Evolutionary conservation across 768 basidiomycete genomes (phyloP).

Genomic region (Xerocomellus amylosporus): DNA sequence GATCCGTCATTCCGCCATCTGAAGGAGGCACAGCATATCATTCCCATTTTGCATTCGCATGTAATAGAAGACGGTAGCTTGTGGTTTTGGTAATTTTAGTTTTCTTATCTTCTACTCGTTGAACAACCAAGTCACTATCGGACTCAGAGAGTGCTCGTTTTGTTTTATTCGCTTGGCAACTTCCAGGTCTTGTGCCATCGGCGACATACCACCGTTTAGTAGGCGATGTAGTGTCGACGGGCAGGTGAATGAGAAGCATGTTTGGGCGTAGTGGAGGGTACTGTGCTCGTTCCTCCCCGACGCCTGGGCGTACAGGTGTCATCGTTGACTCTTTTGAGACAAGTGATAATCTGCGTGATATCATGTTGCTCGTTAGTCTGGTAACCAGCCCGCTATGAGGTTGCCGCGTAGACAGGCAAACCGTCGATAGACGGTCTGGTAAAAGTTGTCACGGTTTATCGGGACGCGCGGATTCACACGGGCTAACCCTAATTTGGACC

Average conservation of each 20-base stretch:
- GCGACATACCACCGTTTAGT: too few relatives aligned
- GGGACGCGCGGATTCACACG: background rate
- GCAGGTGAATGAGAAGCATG: too few relatives aligned
- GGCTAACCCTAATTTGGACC: background rate
- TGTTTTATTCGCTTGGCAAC: too few relatives aligned
- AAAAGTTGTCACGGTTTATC: background rate
- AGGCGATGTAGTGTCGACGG: too few relatives aligned
- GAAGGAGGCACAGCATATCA: conserved; percentile 63
- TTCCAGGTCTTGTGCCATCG: too few relatives aligned
- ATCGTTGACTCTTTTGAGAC: too few relatives aligned
- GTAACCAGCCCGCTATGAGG: background rate
- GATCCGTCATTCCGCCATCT: conserved; percentile 51
- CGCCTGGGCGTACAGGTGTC: too few relatives aligned
- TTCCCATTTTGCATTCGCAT: conserved; percentile 49
- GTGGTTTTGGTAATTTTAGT: conserved; percentile 29
- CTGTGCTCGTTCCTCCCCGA: too few relatives aligned
- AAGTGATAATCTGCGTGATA: too few relatives aligned
- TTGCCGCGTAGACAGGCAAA: background rate
- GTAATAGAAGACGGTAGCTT: conserved; percentile 50
- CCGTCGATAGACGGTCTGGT: background rate
- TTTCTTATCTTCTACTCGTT: conserved; percentile 1
- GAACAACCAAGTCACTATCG: conserved; percentile 12
- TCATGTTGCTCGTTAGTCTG: too few relatives aligned
- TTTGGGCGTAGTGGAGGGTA: too few relatives aligned
- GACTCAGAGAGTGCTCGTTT: conserved; percentile 3